Evolutionary conservation across 2,329 filamentous ascomycete genomes (phyloP), one percentile per base, ranked within the genome.

Genomic region (Ceratocystis destructans): DNA sequence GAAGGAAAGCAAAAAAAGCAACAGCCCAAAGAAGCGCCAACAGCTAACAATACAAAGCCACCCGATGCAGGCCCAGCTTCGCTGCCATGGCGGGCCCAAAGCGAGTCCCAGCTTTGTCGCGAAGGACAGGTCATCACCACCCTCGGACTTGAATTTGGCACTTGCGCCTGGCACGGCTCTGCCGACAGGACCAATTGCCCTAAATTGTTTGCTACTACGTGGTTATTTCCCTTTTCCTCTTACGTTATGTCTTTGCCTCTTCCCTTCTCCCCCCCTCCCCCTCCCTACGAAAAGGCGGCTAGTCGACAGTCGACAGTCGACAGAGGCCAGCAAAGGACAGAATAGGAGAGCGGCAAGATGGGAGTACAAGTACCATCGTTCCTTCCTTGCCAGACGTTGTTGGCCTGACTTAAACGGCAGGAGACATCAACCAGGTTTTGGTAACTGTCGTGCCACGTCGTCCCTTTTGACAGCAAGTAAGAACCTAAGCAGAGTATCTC

Each of bases 41-140:
- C 37, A 41, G 8, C 37, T 41, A 41, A 41, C n/a, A 61, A 31
- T n/a, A 15, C 57, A 61, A 31, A 20, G 28, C 25, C 37, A 48
- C 61, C 31, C 25, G 22, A 48, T 62, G 53, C 28, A 33, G 25
- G 17, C 53, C 53, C 53, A 59, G 53, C 53, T 59, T 59, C 28
- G 53, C 53, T 59, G 25, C 53, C 53, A 33, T 59, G 53, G 25
- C 53, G 53, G 53, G 53, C 53, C 53, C 53, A 59, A 33, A 33
- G 15, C n/a, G 53, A 59, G 53, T 33, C 61, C 41, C 22, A 17
- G 22, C 61, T 62, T 31, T 33, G 28, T 59, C 12, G 53, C 17
- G 22, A 20, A 59, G 53, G 28, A 37, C 8, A 20, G 17, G 15
- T 17, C 28, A 37, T 37, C 53, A 59, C 53, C 15, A 55, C 15